Evolutionary conservation across 257 asterid genomes (phyloP), one percentile per base, ranked within the genome.

Genomic region (Osmanthus fragrans): DNA sequence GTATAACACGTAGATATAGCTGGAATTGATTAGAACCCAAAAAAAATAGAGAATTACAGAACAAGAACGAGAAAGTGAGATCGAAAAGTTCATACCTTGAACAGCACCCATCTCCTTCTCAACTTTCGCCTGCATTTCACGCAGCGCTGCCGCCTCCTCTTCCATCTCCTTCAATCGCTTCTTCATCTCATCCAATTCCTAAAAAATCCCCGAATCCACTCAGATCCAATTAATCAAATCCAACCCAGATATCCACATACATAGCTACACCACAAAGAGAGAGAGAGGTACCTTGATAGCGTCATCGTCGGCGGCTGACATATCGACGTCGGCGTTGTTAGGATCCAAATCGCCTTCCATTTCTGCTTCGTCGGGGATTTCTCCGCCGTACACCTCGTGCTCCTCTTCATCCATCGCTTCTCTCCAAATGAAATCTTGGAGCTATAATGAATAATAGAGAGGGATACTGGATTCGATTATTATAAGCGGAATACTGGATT

Each of bases 131-230:
- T 85, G 89, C 89, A 85, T 85, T 76, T 85, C 89, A 36, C 89
- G 87, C 13, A 86, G 87, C 65, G 89, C 87, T 0, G 83, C 87
- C 0, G 87, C 87, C 80, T 86, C 87, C 49, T 86, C 89, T 68
- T 86, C 89, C 84, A 86, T 86, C 76, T 86, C 89, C 78, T 86
- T 86, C 75, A 86, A 84, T 65, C 87, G 81, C 82, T 86, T 86
- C 83, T 86, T 86, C 89, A 86, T 86, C 80, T 86, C 89, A 77
- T 86, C 87, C 78, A 83, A 81, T 76, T 86, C 89, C 89, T 83
- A 49, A 23, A 76, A 45, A 63, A 60, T 60, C 30, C 69, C 18
- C 69, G 10, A 60, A 63, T 25, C 69, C 69, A 23, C 15, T 63
- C 30, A 9, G 69, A 63, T 63, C 69, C 34, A 63, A 63, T 63